A percentile compares a stretch with the other conserved stretches of the same genome.
Evolutionary conservation across 352 stramenopile genomes (phyloP).

Genomic region (Phytophthora capsici): DNA sequence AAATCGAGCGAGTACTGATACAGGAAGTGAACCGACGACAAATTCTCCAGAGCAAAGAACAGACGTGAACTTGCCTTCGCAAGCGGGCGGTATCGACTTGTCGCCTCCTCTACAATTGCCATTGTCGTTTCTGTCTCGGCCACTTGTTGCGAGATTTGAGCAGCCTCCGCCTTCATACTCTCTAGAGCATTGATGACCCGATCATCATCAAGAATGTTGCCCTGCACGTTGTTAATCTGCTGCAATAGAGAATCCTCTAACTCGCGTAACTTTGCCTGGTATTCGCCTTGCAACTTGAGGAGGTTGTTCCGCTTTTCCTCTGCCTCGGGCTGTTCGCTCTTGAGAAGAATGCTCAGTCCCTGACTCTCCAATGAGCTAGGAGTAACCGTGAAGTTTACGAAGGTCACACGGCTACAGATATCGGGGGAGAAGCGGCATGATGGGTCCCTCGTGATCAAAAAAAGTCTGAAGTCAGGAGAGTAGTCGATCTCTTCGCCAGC

Average conservation of each 20-base stretch:
- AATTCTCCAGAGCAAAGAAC: constrained; percentile 94
- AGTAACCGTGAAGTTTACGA: constrained; percentile 99
- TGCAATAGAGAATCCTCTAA: constrained; percentile 98
- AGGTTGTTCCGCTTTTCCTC: constrained; percentile 96
- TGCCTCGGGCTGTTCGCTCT: constrained; percentile 97
- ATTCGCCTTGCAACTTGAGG: constrained; percentile 98
- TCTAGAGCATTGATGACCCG: constrained; percentile 98
- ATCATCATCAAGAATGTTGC: constrained; percentile 99
- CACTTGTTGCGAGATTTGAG: constrained; percentile 94
- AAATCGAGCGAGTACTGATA: constrained; percentile 99
- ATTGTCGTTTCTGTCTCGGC: constrained; percentile 85
- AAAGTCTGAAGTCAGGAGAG: constrained; percentile 98
- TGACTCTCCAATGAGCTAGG: constrained; percentile 98
- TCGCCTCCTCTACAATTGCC: constrained; percentile 88
- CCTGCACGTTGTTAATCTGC: constrained; percentile 98
- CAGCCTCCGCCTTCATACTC: constrained; percentile 97
- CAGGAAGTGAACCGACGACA: constrained; percentile 97
- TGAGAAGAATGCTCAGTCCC: constrained; percentile 95
- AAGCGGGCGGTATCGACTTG: constrained; percentile 96
- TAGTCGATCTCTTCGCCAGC: constrained; percentile 99
- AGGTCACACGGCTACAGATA: constrained; percentile 98
- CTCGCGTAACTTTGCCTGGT: constrained; percentile 96
- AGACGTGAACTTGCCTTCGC: constrained; percentile 87
- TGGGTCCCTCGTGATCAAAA: constrained; percentile 98
- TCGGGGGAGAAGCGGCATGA: constrained; percentile 98